phyloP scores from a whole-genome alignment of 208 protist species.

The Acanthamoeba sp. region DNA sequence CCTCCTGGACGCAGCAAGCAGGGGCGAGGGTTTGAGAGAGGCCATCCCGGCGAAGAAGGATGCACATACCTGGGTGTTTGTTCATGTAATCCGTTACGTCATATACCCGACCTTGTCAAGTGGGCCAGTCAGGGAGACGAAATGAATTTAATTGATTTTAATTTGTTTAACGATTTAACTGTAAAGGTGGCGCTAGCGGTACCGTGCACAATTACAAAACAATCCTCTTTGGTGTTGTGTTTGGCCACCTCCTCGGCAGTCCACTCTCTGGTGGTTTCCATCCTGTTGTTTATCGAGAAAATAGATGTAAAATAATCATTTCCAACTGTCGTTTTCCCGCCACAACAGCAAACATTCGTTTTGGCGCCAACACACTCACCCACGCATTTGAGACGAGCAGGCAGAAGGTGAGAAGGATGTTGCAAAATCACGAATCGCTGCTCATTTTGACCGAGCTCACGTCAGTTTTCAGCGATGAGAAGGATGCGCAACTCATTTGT shows the following conservation, averaged over 20 bases:
- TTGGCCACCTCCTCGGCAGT: slow-evolving; percentile 22
- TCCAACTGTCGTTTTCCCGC: neutral
- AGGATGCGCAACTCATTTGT: slow-evolving; percentile 21
- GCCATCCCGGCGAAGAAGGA: neutral
- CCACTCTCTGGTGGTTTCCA: neutral
- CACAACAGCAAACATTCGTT: neutral
- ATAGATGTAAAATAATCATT: neutral
- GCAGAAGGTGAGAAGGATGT: neutral
- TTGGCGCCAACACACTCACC: neutral
- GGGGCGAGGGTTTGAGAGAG: too few relatives aligned
- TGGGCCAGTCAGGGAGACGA: neutral
- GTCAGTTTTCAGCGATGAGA: slow-evolving; percentile 16
- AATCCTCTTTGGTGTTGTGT: slow-evolving; percentile 60
- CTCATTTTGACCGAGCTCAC: slow-evolving; percentile 47
- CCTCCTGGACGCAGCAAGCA: too few relatives aligned
- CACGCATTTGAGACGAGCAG: neutral
- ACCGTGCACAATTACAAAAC: slow-evolving; percentile 30
- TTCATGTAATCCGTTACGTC: slow-evolving; percentile 77
- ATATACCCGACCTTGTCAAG: neutral
- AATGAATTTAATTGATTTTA: neutral
- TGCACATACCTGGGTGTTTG: slow-evolving; percentile 70
- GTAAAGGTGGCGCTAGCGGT: too few relatives aligned
- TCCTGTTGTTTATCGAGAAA: neutral
- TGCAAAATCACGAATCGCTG: neutral
- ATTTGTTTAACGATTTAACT: too few relatives aligned